These are phyloP conservation scores for Pseudocohnilembus persalinus DNA, from an alignment of 169 alveolate genomes.

Conservation along the genomic window DNA sequence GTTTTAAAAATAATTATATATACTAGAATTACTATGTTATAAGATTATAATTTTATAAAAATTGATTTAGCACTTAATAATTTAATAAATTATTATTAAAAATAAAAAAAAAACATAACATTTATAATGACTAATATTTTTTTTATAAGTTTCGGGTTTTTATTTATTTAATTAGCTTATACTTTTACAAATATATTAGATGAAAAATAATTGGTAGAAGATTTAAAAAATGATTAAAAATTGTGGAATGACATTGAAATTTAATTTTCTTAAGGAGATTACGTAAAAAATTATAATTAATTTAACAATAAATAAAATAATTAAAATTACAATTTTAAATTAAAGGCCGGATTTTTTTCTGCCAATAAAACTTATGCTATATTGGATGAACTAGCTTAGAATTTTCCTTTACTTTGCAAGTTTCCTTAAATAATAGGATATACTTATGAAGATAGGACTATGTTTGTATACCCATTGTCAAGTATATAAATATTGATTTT, in stretches of 20 bases:
- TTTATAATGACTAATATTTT: no score
- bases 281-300: background rate
- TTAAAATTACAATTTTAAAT: no score
- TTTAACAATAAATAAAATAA: background rate
- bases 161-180: background rate
- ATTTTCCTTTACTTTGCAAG: background rate
- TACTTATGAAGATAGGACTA: background rate
- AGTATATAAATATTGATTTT: no score
- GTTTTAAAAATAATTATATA: no score
- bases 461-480: background rate
- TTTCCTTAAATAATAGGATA: background rate
- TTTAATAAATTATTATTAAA: no score
- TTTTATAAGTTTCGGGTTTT: no score
- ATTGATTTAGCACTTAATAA: no score
- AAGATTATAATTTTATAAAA: no score
- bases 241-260: background rate
- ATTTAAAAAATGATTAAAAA: no score
- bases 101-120: no score
- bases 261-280: background rate
- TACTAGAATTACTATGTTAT: no score
- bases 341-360: background rate
- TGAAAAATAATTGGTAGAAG: background rate
- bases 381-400: background rate
- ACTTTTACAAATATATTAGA: background rate
- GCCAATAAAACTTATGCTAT: background rate